Percentiles rank a stretch among this genome's conserved stretches.
Conservation (phyloP, 805 yeast species). For the Ogataea sp. region DNA sequence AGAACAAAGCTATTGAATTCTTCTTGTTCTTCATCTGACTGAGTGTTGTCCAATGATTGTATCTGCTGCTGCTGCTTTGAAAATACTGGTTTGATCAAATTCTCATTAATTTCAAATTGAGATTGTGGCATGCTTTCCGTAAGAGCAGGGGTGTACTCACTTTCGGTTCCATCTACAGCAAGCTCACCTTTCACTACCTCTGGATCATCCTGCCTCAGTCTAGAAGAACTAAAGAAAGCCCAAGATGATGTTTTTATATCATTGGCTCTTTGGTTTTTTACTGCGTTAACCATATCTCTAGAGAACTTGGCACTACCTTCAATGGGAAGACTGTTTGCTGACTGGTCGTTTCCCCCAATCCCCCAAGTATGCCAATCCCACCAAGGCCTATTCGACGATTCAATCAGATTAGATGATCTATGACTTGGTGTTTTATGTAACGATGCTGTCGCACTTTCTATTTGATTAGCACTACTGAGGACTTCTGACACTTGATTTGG, state of each 20-base stretch:
- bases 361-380: slow-evolving; percentile 15
- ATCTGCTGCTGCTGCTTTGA: no score
- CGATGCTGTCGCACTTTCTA: background rate
- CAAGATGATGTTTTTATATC: slow-evolving; percentile 18
- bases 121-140: slow-evolving; percentile 19
- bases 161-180: slow-evolving; percentile 22
- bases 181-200: slow-evolving; percentile 12
- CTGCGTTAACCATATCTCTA: slow-evolving; percentile 14
- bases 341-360: background rate
- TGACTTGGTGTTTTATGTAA: slow-evolving; percentile 1
- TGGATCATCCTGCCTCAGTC: background rate
- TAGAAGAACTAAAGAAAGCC: slow-evolving; percentile 14
- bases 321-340: background rate
- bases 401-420: background rate
- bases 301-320: slow-evolving; percentile 1
- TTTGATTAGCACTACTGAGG: slow-evolving; percentile 2
- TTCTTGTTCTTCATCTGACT: background rate
- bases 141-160: slow-evolving; percentile 18
- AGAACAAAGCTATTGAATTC: slow-evolving; percentile 11
- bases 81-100: slow-evolving; percentile 1
- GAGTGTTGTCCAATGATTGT: no score
- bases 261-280: slow-evolving; percentile 13
- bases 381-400: slow-evolving; percentile 5
- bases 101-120: slow-evolving; percentile 21
- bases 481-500: slow-evolving; percentile 8